Conservation (phyloP, 176 grass and related monocot species). For the Oryza officinalis region DNA sequence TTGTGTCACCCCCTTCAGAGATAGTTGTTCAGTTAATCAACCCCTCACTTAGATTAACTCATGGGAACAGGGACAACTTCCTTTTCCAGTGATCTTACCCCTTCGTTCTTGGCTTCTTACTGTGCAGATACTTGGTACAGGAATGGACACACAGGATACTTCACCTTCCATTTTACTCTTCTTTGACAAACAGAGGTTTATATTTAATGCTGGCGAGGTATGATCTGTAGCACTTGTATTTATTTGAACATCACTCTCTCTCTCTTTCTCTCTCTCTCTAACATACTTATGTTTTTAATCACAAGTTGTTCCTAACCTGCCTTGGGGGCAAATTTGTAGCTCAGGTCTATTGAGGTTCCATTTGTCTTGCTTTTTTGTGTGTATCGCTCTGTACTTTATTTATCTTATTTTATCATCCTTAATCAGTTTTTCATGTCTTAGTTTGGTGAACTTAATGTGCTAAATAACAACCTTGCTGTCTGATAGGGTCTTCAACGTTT, state of each 20-base stretch:
- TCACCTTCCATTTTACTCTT: constrained; percentile 90
- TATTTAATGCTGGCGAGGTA: constrained; percentile 99
- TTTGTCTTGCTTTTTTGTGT: neutral
- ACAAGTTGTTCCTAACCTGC: neutral
- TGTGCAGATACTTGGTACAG: constrained; percentile 85
- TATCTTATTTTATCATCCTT: neutral
- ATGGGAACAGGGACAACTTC: neutral
- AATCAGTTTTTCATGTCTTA: neutral
- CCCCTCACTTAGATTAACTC: neutral
- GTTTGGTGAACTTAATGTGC: constrained; percentile 18
- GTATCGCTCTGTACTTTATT: neutral
- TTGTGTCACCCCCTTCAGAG: neutral
- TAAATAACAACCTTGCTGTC: constrained; percentile 8
- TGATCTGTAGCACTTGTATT: neutral
- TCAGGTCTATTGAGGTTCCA: neutral
- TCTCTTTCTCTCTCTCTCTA: neutral
- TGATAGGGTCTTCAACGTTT: constrained; percentile 94
- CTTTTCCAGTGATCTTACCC: constrained; percentile 7
- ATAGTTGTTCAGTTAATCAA: neutral
- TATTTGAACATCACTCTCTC: constrained; percentile 8
- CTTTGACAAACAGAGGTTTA: constrained; percentile 92
- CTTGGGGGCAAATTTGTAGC: constrained; percentile 5
- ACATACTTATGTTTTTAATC: constrained; percentile 13
- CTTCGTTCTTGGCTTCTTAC: constrained; percentile 7
- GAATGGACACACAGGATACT: constrained; percentile 98